These are phyloP conservation scores for Poronia punctata DNA, from an alignment of 495 filamentous ascomycete genomes.

Conservation along the genomic window DNA sequence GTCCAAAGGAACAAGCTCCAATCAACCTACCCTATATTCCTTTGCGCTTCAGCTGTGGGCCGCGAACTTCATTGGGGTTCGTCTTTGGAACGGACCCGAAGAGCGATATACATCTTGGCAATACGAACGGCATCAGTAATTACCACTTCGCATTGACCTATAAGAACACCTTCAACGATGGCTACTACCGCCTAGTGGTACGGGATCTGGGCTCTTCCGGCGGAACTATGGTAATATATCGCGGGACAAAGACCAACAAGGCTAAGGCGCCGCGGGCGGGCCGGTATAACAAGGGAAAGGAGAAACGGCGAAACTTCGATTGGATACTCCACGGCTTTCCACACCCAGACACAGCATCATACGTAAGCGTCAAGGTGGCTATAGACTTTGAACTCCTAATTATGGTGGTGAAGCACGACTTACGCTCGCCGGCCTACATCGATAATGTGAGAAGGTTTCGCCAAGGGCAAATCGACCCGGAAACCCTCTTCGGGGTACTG, in stretches of 20 bases:
- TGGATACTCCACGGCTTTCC: not conserved
- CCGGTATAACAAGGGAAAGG: not conserved
- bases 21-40: not conserved
- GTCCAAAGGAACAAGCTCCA: not conserved
- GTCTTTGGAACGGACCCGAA: not conserved
- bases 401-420: not conserved
- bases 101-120: not conserved
- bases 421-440: not conserved
- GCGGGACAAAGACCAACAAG: too few species aligned
- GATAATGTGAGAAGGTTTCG: not conserved
- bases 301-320: not conserved
- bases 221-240: not conserved
- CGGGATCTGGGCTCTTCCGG: not conserved
- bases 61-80: not conserved
- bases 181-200: not conserved
- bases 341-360: not conserved
- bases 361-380: not conserved
- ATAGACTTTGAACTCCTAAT: not conserved
- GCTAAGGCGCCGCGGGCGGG: too few species aligned
- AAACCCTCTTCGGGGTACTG: not conserved
- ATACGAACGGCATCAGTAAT: not conserved
- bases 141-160: constrained; percentile 4
- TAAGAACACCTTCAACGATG: not conserved
- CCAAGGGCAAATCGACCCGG: not conserved
- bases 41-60: not conserved